A percentile compares a stretch with the other conserved stretches of the same genome.
Conservation (phyloP, 2,329 filamentous ascomycete species). For the Didymella sp. region DNA sequence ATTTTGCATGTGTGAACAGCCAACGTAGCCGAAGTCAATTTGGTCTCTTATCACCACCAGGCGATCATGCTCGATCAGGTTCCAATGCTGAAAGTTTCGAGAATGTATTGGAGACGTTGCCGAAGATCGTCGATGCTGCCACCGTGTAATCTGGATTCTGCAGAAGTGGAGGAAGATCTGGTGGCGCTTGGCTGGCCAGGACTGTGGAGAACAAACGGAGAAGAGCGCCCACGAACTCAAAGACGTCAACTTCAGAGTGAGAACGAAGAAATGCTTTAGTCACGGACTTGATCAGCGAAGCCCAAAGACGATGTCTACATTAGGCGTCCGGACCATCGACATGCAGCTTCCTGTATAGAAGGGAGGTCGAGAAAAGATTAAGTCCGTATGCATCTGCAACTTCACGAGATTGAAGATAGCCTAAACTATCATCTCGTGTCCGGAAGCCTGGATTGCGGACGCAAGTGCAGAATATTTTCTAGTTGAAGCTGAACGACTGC, state of each 20-base stretch:
- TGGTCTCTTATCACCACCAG: neutral
- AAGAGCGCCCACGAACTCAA: conserved; percentile 1
- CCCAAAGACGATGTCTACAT: neutral
- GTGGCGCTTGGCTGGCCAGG: conserved; percentile 12
- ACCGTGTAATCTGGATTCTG: neutral
- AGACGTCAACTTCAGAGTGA: neutral
- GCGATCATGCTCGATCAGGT: neutral
- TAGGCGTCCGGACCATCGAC: neutral
- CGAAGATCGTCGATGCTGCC: neutral
- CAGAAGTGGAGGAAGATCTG: neutral
- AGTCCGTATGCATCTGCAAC: neutral
- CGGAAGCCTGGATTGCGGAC: neutral
- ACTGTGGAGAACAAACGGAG: conserved; percentile 9
- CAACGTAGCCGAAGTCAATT: neutral
- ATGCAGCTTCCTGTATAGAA: neutral
- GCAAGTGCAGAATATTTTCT: neutral
- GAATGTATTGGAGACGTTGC: neutral
- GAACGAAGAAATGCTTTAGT: neutral
- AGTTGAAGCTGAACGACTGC: neutral
- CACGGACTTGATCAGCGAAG: neutral
- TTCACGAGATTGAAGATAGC: neutral
- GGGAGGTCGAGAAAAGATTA: neutral
- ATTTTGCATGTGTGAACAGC: neutral
- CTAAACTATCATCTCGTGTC: neutral
- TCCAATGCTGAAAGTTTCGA: neutral